Evolutionary conservation across 1,284 basidiomycete species (phyloP).

Genomic region (Naganishia albida): DNA sequence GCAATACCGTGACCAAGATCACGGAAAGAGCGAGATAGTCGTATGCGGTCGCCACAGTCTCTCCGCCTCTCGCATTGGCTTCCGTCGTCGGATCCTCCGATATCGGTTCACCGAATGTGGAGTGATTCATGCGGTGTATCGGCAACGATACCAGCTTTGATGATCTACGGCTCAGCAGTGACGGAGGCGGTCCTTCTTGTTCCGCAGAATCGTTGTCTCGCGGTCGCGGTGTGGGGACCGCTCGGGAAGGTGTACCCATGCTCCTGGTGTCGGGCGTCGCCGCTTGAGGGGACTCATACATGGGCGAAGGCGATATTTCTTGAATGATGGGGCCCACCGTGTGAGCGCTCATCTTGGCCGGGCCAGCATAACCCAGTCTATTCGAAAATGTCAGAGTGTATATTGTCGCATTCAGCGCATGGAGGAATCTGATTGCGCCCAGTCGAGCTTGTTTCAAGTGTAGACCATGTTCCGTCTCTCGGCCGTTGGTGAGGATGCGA

Average conservation of each 20-base stretch:
- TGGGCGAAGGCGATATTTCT: slow-evolving; percentile 19
- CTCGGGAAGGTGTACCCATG: slow-evolving; percentile 33
- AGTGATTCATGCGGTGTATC: slow-evolving; percentile 54
- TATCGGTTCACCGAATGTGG: slow-evolving; percentile 36
- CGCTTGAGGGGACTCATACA: slow-evolving; percentile 18
- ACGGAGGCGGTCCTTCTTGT: not conserved
- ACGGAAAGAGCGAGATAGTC: slow-evolving; percentile 77
- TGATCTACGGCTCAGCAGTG: slow-evolving; percentile 34
- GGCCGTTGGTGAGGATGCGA: slow-evolving; percentile 45
- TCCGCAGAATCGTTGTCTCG: slow-evolving; percentile 30
- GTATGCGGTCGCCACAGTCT: slow-evolving; percentile 60
- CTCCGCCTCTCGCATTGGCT: slow-evolving; percentile 39
- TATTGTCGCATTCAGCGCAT: slow-evolving; percentile 73
- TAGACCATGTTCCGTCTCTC: slow-evolving; percentile 29
- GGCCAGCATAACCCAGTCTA: slow-evolving; percentile 59
- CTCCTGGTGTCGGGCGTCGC: slow-evolving; percentile 26
- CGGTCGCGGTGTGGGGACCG: slow-evolving; percentile 31
- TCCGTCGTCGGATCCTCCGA: slow-evolving; percentile 45
- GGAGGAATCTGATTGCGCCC: slow-evolving; percentile 62
- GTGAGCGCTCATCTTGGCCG: slow-evolving; percentile 53
- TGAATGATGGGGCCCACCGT: slow-evolving; percentile 32
- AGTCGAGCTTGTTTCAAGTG: slow-evolving; percentile 38
- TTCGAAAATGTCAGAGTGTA: slow-evolving; percentile 74
- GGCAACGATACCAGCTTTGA: slow-evolving; percentile 53
- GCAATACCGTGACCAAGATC: slow-evolving; percentile 68